Evolutionary conservation across 2,329 filamentous ascomycete species (phyloP), one percentile per base, ranked within the genome.

Genomic region (Claviceps capensis): DNA sequence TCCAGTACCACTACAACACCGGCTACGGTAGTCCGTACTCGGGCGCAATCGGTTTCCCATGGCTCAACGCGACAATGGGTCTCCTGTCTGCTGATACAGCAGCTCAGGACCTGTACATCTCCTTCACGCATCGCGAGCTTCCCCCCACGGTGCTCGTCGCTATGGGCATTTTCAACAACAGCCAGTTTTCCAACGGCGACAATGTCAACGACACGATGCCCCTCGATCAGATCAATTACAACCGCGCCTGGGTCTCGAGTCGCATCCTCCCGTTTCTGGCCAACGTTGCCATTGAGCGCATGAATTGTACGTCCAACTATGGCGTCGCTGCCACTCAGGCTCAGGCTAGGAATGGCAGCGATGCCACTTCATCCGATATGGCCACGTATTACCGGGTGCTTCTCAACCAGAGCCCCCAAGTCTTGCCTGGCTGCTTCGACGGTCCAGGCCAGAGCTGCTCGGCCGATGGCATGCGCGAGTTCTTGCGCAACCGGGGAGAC

Each of bases 161-260:
- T 0, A 73, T 86, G 65, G 82, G 82, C 0, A 69, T 86, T 4
- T 86, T 85, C 71, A 85, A 85, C 69, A 84, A 84, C 65, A 81
- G 78, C 3, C 73, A 70, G 0, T 76, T 75, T 54, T 75, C 74
- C 9, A 68, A 70, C 0, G 72, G 74, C 52, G 63, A 74, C 14
- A 54, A 60, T 14, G 67, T 79, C 57, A 84, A 84, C 56, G 75
- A 72, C 48, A 84, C 82, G 2, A 85, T 86, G 76, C 82, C 82
- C 0, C 66, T 76, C 0, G 73, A 78, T 55, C 69, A 70, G 23
- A 78, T 83, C 61, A 86, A 85, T 67, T 73, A 81, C 62, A 70
- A 73, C 23, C 77, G 82, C 26, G 76, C 72, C 1, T 86, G 82
- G 82, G 74, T 72, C 60, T 81, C 76, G 56, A 81, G 79, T 2